Percentiles rank a stretch among this genome's conserved stretches.
phyloP scores from a whole-genome alignment of 1,139 yeast species.

The Saccharomycopsis crataegensis region DNA sequence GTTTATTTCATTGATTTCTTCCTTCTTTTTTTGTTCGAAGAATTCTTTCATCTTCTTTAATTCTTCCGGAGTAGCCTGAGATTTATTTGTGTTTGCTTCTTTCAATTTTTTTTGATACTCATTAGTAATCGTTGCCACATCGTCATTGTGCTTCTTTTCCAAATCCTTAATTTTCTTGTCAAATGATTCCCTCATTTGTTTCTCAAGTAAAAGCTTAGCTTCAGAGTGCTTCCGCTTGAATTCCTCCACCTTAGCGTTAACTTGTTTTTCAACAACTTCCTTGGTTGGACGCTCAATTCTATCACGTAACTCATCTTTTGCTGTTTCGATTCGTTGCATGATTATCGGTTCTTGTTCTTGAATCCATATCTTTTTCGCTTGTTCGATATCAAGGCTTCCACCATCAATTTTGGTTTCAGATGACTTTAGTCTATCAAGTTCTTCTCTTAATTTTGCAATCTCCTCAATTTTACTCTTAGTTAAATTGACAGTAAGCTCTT shows the following conservation, averaged over 20 bases:
- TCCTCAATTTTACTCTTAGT: constrained; percentile 6
- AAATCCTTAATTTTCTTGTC: constrained; percentile 5
- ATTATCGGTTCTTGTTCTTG: constrained; percentile 16
- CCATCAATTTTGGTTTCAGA: not conserved
- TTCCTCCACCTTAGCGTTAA: constrained; percentile 15
- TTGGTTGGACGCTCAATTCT: constrained; percentile 15
- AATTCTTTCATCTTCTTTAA: constrained; percentile 6
- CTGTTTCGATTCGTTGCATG: constrained; percentile 9
- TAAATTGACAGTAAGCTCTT: not conserved
- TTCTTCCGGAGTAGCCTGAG: constrained; percentile 8
- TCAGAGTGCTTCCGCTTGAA: constrained; percentile 14
- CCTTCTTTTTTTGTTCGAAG: constrained; percentile 7
- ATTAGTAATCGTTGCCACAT: not conserved
- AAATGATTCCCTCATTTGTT: constrained; percentile 9
- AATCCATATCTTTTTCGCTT: constrained; percentile 13
- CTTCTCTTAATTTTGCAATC: constrained; percentile 9
- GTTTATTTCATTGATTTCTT: constrained; percentile 2
- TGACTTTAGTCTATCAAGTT: not conserved
- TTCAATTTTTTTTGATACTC: constrained; percentile 9
- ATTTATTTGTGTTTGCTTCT: not conserved
- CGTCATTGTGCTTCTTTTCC: constrained; percentile 9
- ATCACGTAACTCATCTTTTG: constrained; percentile 13
- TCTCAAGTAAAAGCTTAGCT: constrained; percentile 6
- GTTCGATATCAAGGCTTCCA: constrained; percentile 5
- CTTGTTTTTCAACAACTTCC: constrained; percentile 15